A percentile compares a stretch with the other conserved stretches of the same genome.
Conservation (phyloP, 441 rosid genomes). For the Codiaeum variegatum region DNA sequence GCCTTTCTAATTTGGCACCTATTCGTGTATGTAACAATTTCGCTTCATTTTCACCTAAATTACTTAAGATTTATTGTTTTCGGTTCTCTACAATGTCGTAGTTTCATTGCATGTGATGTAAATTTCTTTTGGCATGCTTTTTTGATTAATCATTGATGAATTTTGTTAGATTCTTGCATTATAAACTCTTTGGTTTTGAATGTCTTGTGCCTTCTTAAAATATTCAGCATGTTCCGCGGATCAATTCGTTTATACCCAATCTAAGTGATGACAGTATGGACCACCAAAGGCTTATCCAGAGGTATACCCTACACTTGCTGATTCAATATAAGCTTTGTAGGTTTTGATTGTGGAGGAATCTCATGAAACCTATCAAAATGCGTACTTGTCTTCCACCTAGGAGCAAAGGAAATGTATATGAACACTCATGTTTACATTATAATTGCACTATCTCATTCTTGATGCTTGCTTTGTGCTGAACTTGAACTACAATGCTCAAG, state of each 20-base stretch:
- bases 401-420: background rate
- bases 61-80: background rate
- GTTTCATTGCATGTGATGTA: background rate
- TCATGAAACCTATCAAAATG: background rate
- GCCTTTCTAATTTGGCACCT: constrained; percentile 75
- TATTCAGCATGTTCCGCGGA: constrained; percentile 77
- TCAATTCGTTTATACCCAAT: constrained; percentile 76
- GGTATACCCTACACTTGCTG: constrained; percentile 35
- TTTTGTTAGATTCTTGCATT: background rate
- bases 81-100: background rate
- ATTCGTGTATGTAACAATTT: constrained; percentile 45
- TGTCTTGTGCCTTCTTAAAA: constrained; percentile 10
- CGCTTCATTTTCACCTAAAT: background rate
- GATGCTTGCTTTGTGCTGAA: background rate
- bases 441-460: background rate
- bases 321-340: constrained; percentile 4
- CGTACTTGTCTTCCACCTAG: background rate
- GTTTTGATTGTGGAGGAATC: background rate
- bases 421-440: background rate
- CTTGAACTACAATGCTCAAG: background rate
- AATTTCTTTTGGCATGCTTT: background rate
- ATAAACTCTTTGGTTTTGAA: constrained; percentile 9
- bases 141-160: background rate
- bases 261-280: constrained; percentile 73
- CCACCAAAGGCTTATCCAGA: constrained; percentile 84